Base-by-base conservation (phyloP, 2,329 filamentous ascomycete genomes). In the Zelopaecilomyces penicillatus region DNA sequence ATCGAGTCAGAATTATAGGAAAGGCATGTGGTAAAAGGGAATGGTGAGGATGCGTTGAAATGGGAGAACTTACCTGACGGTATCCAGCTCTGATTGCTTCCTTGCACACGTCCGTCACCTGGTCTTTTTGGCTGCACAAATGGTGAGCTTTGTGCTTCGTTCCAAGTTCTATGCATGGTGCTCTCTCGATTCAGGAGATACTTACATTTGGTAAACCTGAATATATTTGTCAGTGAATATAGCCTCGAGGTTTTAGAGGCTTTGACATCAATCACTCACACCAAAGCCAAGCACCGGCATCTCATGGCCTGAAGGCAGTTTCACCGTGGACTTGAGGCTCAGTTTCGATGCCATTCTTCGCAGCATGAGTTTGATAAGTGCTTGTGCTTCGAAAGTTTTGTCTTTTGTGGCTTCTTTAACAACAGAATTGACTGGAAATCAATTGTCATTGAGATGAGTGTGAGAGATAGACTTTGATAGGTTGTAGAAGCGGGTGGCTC, bases 181-280 rank as follows among this genome's bases (percentile, higher is more conserved):
- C 3, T 19, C 19, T 9, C 32, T 34, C 32, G 2, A 12, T 34
- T 9, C 32, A 34, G 11, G 6, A 29, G 30, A 10, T 32, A 51
- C 65, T 66, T 53, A 77, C 74, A 67, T 73, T 62, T 76, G 67
- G 56, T 73, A 77, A 47, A 77, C 68, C 74, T 78, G 27, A 44
- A 41, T 28, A 38, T 19, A 31, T 19, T 9, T 26, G 40, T 52
- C 29, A 52, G 41, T 37, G 19, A 12, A 5, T 11, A 35, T 30
- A 27, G n/a, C 27, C 19, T 27, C 4, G 9, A 5, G 3, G 9
- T 3, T 34, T 11, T 4, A 2, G 33, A 28, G 19, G 19, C 19
- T 19, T 19, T 19, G 19, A 33, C 40, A 35, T 39, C 10, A 28
- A 26, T 8, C 11, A 63, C 73, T 54, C 64, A 78, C 75, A 42